Evolutionary conservation across 1,139 yeast genomes (phyloP).

Genomic region (Trichomonascaceae sp.): DNA sequence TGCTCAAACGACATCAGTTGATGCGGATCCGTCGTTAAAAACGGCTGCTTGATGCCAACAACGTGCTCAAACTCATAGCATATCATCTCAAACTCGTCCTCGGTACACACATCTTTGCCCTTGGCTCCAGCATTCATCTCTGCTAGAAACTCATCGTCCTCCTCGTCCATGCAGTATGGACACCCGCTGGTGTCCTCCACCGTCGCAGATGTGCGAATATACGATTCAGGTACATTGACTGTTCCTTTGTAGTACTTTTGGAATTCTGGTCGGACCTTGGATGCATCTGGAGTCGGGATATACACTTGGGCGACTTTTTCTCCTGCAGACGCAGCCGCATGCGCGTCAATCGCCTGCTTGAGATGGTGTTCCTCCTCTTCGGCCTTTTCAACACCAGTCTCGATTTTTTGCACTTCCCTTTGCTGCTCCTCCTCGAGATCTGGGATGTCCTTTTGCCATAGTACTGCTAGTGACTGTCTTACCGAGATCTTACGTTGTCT

Average conservation of each 20-base stretch:
- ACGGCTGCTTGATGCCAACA: constrained; percentile 76
- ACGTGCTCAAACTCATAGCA: constrained; percentile 63
- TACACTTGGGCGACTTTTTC: constrained; percentile 51
- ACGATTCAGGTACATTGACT: constrained; percentile 62
- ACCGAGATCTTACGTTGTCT: constrained; percentile 87
- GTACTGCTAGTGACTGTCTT: constrained; percentile 74
- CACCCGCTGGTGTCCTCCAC: constrained; percentile 89
- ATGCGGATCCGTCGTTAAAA: constrained; percentile 69
- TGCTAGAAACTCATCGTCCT: constrained; percentile 55
- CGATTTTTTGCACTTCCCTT: constrained; percentile 79
- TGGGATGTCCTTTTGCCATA: constrained; percentile 68
- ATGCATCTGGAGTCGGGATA: constrained; percentile 96
- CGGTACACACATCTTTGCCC: not conserved
- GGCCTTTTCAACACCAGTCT: constrained; percentile 95
- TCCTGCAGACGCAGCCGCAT: constrained; percentile 47
- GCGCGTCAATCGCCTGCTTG: constrained; percentile 76
- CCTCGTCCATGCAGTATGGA: constrained; percentile 83
- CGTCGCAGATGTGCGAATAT: constrained; percentile 83
- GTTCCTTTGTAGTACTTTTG: constrained; percentile 52
- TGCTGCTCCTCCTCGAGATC: constrained; percentile 62
- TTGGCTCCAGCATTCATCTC: constrained; percentile 24
- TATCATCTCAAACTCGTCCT: constrained; percentile 68
- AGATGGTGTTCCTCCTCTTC: constrained; percentile 96
- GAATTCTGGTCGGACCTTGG: constrained; percentile 68
- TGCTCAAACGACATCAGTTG: constrained; percentile 64